Conservation (phyloP, 75 land plant genomes). For the Pseudotsuga menziesii region DNA sequence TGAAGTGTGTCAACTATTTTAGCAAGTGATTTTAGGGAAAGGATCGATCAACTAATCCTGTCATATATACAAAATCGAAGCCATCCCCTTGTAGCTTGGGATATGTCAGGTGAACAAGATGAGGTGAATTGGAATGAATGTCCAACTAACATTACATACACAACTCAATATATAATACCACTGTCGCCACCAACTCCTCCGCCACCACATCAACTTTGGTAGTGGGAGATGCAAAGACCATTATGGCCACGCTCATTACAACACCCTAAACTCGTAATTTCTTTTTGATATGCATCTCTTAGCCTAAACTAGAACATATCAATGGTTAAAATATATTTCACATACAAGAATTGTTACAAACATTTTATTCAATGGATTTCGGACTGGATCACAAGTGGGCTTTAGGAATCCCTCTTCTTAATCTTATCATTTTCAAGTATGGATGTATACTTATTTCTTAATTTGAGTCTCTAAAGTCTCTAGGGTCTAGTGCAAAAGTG, state of each 20-base stretch:
- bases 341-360: background rate
- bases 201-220: slow-evolving; percentile 79
- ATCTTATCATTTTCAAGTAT: slow-evolving; percentile 2
- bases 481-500: slow-evolving; percentile 45
- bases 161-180: slow-evolving; percentile 46
- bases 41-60: slow-evolving; percentile 82
- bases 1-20: slow-evolving; percentile 92
- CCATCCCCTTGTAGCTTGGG: slow-evolving; percentile 69
- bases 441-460: background rate
- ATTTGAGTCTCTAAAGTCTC: slow-evolving; percentile 2
- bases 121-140: slow-evolving; percentile 25
- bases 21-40: slow-evolving; percentile 91
- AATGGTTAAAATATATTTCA: background rate
- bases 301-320: background rate
- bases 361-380: too few species aligned
- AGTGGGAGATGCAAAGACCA: slow-evolving; percentile 44
- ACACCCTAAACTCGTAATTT: slow-evolving; percentile 56
- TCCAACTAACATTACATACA: slow-evolving; percentile 27
- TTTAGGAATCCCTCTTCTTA: background rate
- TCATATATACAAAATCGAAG: slow-evolving; percentile 82
- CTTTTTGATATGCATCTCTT: background rate
- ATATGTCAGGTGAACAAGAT: slow-evolving; percentile 40
- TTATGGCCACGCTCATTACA: slow-evolving; percentile 56
- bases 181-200: slow-evolving; percentile 77
- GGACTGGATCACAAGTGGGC: background rate